phyloP scores from a whole-genome alignment of 2,329 filamentous ascomycete genomes.

The Colletotrichum somersetense region DNA sequence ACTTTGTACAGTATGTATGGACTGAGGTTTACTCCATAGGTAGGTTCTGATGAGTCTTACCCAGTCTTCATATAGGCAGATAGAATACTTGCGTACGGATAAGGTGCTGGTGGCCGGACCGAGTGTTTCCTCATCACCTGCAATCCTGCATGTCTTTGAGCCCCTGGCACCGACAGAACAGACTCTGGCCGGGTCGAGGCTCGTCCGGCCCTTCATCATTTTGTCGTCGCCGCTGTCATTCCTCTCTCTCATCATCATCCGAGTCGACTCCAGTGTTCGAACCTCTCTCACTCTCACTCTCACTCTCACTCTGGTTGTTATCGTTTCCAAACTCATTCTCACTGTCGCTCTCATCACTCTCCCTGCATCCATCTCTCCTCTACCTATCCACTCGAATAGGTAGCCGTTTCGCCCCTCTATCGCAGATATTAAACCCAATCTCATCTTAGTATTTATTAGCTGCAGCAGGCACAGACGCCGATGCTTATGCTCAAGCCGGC shows the following conservation, averaged over 20 bases:
- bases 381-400: too few relatives aligned
- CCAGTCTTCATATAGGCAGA: too few relatives aligned
- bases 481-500: not conserved
- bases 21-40: too few relatives aligned
- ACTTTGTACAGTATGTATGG: too few relatives aligned
- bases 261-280: not conserved
- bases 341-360: too few relatives aligned
- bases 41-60: not conserved
- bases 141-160: not conserved
- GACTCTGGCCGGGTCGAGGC: too few relatives aligned
- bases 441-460: not conserved
- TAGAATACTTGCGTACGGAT: not conserved
- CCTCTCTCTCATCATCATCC: not conserved
- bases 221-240: not conserved
- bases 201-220: too few relatives aligned
- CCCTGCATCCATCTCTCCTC: not conserved
- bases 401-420: too few relatives aligned
- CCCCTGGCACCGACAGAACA: not conserved
- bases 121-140: constrained; percentile 5
- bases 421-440: constrained; percentile 2
- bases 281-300: not conserved
- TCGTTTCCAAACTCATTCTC: too few relatives aligned
- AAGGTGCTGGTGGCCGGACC: not conserved
- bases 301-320: not conserved
- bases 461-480: not conserved